phyloP scores from a whole-genome alignment of 371 early-diverging fungal species.

The Haplosporangium sp. region DNA sequence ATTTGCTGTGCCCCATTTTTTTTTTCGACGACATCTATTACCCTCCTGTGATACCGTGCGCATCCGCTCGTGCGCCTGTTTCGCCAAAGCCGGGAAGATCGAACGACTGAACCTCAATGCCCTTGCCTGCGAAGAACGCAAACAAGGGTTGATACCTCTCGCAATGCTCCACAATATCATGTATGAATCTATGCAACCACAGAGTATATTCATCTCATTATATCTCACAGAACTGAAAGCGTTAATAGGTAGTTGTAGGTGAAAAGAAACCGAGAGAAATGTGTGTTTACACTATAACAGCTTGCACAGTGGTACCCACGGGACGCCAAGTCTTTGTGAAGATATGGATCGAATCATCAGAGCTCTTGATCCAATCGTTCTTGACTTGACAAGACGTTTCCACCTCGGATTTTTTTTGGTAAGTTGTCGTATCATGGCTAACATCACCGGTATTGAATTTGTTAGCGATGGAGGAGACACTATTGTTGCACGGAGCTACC shows the following conservation, averaged over 20 bases:
- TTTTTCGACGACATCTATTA: conserved; percentile 4
- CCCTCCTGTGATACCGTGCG: conserved; percentile 41
- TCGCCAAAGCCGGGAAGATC: conserved; percentile 50
- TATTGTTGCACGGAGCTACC: conserved; percentile 7
- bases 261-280: background rate
- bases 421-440: background rate
- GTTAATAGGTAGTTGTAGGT: background rate
- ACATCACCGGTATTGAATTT: background rate
- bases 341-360: conserved; percentile 26
- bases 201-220: background rate
- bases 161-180: conserved; percentile 43
- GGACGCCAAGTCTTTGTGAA: conserved; percentile 50
- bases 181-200: conserved; percentile 27
- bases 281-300: conserved; percentile 34
- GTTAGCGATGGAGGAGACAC: conserved; percentile 4
- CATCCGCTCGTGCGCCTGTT: conserved; percentile 31
- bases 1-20: background rate
- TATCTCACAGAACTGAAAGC: background rate
- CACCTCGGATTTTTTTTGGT: conserved; percentile 3
- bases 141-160: conserved; percentile 42
- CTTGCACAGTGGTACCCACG: conserved; percentile 9
- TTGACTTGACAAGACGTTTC: conserved; percentile 26
- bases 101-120: conserved; percentile 46
- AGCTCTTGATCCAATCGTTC: conserved; percentile 40
- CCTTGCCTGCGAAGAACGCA: conserved; percentile 28